Conservation (phyloP, 768 basidiomycete genomes). For the Lactifluus subvellereus region DNA sequence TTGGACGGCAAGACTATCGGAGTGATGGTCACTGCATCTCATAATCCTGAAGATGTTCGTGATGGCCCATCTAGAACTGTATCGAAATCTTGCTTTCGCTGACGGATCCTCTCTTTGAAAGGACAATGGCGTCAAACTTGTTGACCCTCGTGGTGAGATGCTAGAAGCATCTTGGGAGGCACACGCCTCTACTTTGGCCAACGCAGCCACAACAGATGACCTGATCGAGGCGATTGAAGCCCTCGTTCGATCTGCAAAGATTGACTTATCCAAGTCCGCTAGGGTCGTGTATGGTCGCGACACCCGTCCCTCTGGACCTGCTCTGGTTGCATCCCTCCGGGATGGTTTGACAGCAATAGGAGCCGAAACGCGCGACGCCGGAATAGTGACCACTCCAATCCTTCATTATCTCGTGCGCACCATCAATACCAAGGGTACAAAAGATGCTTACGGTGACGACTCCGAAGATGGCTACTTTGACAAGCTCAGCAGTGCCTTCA, state of each 20-base stretch:
- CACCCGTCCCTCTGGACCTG: slow-evolving; percentile 82
- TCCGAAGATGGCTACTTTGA: slow-evolving; percentile 76
- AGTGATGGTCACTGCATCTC: slow-evolving; percentile 99
- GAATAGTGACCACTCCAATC: slow-evolving; percentile 88
- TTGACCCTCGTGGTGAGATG: slow-evolving; percentile 98
- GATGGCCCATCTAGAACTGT: slow-evolving; percentile 25
- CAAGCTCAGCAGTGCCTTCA: slow-evolving; percentile 80
- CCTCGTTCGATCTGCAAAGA: slow-evolving; percentile 58
- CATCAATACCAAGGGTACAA: slow-evolving; percentile 79
- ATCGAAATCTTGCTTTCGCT: slow-evolving; percentile 4
- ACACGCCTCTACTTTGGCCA: slow-evolving; percentile 82
- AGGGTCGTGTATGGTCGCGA: slow-evolving; percentile 88
- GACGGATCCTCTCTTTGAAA: slow-evolving; percentile 31
- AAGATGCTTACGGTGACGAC: slow-evolving; percentile 73
- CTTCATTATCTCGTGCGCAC: slow-evolving; percentile 91
- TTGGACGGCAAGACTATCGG: slow-evolving; percentile 90
- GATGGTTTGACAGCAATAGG: slow-evolving; percentile 76
- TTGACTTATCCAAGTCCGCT: slow-evolving; percentile 74
- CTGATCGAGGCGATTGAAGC: slow-evolving; percentile 59
- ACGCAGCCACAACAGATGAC: slow-evolving; percentile 68
- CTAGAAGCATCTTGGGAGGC: slow-evolving; percentile 88
- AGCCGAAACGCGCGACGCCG: slow-evolving; percentile 65
- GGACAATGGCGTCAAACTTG: slow-evolving; percentile 99
- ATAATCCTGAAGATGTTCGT: slow-evolving; percentile 88
- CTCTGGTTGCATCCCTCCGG: slow-evolving; percentile 69